Percentiles rank a stretch among this genome's conserved stretches.
phyloP scores from a whole-genome alignment of 2,329 filamentous ascomycete species.

The Huntiella abstrusa region DNA sequence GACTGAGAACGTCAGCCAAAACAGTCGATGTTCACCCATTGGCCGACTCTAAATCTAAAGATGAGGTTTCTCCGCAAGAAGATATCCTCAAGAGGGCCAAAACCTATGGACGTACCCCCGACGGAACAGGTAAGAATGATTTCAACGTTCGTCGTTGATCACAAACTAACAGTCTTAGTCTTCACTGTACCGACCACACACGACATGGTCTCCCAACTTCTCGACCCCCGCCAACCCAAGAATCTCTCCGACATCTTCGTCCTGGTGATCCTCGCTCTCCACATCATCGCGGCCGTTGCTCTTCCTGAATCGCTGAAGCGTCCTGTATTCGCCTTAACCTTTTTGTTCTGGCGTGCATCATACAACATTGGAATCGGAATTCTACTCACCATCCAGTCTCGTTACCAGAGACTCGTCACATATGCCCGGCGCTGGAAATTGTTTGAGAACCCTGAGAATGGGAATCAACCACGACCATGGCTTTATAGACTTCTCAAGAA shows the following conservation, averaged over 20 bases:
- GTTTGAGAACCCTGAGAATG: slow-evolving; percentile 63
- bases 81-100: slow-evolving; percentile 23
- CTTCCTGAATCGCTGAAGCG: slow-evolving; percentile 52
- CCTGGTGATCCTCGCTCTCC: slow-evolving; percentile 54
- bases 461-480: slow-evolving; percentile 63
- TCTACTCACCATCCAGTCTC: slow-evolving; percentile 75
- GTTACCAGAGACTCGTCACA: slow-evolving; percentile 64
- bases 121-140: slow-evolving; percentile 59
- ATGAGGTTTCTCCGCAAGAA: not conserved
- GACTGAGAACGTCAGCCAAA: not conserved
- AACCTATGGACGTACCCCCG: slow-evolving; percentile 79
- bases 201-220: slow-evolving; percentile 96
- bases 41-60: not conserved
- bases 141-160: not conserved
- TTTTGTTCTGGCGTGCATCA: slow-evolving; percentile 76
- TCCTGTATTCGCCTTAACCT: slow-evolving; percentile 63
- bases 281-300: slow-evolving; percentile 54
- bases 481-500: slow-evolving; percentile 69
- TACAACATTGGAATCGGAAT: slow-evolving; percentile 93
- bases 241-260: slow-evolving; percentile 75
- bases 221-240: slow-evolving; percentile 88
- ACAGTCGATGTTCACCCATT: slow-evolving; percentile 1
- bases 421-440: slow-evolving; percentile 77
- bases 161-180: slow-evolving; percentile 32
- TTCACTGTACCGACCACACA: slow-evolving; percentile 92